Evolutionary conservation across 73 alveolate species (phyloP), one percentile per base, ranked within the genome.

Genomic region (Uronychia setigera): DNA sequence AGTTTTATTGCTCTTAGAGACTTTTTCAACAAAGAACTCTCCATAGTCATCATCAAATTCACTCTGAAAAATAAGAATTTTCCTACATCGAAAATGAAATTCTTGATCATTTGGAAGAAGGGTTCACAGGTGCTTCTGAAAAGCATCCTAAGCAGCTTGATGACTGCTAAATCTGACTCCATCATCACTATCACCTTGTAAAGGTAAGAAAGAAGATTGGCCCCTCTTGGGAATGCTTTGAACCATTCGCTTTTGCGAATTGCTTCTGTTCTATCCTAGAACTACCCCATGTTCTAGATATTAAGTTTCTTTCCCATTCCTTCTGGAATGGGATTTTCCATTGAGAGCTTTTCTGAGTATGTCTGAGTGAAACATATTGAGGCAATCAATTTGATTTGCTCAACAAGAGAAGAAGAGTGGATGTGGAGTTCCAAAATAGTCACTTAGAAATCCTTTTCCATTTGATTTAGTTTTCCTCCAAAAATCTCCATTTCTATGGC

Each of bases 221-320:
- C 88, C n/a, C 94, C 94, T 77, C 32, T 35, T 1, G 94, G 94
- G 34, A 88, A 88, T 0, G 57, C 81, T 76, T 57, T 79, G 0
- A 82, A 1, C 94, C 94, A 88, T 1, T 26, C 67, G 31, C 33
- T 74, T 26, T 74, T 33, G 30, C 78, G 29, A 25, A 88, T 60
- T 29, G 25, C 31, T 5, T 85, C 87, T 9, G 79, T 30, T 5
- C 34, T 60, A 0, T 29, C 29, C 46, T 32, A 13, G 31, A 57
- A 81, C 82, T 75, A 13, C 11, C 31, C 60, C 29, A 33, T 1
- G 1, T 79, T 34, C 26, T 79, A 35, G n/a, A 33, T 79, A 9
- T 33, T 11, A 1, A 79, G 77, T 35, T 1, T 29, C 33, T 19
- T 79, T 13, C 28, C 26, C 1, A 5, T 58, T 5, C 14, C n/a